These are phyloP conservation scores for Diaporthe sp. DNA, from an alignment of 2,329 filamentous ascomycete species.

Conservation along the genomic window DNA sequence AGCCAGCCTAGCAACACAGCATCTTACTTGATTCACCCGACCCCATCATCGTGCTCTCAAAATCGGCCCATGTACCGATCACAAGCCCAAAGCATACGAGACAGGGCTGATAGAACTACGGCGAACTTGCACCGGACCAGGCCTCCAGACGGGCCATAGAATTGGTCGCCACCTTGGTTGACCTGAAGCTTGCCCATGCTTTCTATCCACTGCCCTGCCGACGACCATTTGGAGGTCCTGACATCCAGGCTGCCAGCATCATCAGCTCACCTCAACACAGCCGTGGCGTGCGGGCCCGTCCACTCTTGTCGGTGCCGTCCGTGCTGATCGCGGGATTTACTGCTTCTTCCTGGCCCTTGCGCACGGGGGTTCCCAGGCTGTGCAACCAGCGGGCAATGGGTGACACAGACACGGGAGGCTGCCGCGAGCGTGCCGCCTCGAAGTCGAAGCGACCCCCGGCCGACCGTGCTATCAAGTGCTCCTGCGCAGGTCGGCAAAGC, in stretches of 20 bases:
- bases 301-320: neutral
- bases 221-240: neutral
- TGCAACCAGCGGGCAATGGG: conserved; percentile 8
- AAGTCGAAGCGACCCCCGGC: conserved; percentile 27
- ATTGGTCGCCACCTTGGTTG: neutral
- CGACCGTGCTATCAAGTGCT: conserved; percentile 2
- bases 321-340: neutral
- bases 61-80: conserved; percentile 6
- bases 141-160: neutral
- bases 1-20: conserved; percentile 11
- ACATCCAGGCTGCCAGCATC: neutral
- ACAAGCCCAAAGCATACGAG: neutral
- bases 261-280: neutral
- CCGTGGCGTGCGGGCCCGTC: neutral
- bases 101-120: neutral
- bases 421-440: conserved; percentile 22
- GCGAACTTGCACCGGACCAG: neutral
- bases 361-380: conserved; percentile 12
- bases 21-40: neutral
- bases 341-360: conserved; percentile 3
- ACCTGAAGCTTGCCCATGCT: neutral
- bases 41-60: neutral
- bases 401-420: conserved; percentile 29
- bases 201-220: neutral
- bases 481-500: neutral